phyloP scores from a whole-genome alignment of 805 yeast genomes.

The Wickerhamiella azyma region DNA sequence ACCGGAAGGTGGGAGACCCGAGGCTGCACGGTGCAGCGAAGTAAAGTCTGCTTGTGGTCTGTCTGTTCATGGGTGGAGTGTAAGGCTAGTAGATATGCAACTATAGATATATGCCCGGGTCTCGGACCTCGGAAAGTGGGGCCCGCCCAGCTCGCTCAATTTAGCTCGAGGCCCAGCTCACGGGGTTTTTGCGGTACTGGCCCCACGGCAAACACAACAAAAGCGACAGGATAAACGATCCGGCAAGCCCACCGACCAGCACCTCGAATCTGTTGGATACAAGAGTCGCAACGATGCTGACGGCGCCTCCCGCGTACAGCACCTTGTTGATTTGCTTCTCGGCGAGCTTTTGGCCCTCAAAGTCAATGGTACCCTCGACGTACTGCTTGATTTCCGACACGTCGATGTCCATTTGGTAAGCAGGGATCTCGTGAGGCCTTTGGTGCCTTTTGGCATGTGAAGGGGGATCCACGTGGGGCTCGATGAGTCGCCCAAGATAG shows the following conservation, averaged over 20 bases:
- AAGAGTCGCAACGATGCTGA: slow-evolving; percentile 12
- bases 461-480: too few species aligned
- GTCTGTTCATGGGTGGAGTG: too few species aligned
- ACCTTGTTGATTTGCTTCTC: not conserved
- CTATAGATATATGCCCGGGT: not conserved
- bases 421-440: too few species aligned
- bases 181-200: slow-evolving; percentile 15
- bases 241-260: slow-evolving; percentile 10
- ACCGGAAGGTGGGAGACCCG: not conserved
- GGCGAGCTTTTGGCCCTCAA: slow-evolving; percentile 18
- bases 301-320: slow-evolving; percentile 12
- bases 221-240: slow-evolving; percentile 11
- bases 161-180: slow-evolving; percentile 10
- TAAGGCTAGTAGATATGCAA: too few species aligned
- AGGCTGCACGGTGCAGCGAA: not conserved
- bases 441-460: too few species aligned
- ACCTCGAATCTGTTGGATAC: slow-evolving; percentile 11
- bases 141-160: not conserved
- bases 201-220: slow-evolving; percentile 16
- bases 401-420: slow-evolving; percentile 8
- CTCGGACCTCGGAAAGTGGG: not conserved
- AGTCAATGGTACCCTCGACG: slow-evolving; percentile 19
- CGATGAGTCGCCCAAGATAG: too few species aligned
- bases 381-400: slow-evolving; percentile 14
- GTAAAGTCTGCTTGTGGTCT: not conserved